Base-by-base conservation (phyloP, 345 rosid species). In the Ricinus communis region DNA sequence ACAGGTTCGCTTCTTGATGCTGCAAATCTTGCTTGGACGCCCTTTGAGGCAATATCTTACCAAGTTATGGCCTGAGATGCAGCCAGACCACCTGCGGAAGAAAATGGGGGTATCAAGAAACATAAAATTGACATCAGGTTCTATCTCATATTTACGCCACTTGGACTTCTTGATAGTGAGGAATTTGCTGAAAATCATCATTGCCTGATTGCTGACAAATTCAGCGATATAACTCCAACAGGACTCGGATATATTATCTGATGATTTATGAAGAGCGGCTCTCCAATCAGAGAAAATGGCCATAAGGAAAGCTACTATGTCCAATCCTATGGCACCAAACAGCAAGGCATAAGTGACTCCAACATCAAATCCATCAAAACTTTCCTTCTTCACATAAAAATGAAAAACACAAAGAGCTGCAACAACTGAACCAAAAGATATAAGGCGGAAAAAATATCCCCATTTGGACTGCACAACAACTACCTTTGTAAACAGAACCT, bases 221-320 rank as follows among this genome's bases (percentile, higher is more conserved):
- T 72, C 49, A n/a, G 7, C 7, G 12, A 0, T 15, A 33, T n/a
- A 40, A 49, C n/a, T 62, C 75, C 33, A 2, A 0, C 49, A 52
- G 21, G 71, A 40, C 0, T 75, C 74, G 13, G 78, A 50, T 33
- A 75, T 56, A 1, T 54, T 71, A 56, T 62, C 78, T 16, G 71
- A 31, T 53, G 68, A 70, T 62, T 60, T 47, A 43, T 81, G 47
- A 45, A 63, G 21, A 30, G 72, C 83, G 5, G 85, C 76, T 0
- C 81, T 85, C 94, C 96, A 84, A 52, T 92, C 86, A 2, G 94
- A 90, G 56, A 84, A 73, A 71, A 82, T 24, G 45, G 82, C 78
- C 90, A 83, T 85, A 62, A 78, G 1, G 15, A 87, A 22, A 12
- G 88, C 77, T 18, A 87, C 50, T 19, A 21, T 14, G 55, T 92